These are phyloP conservation scores for Baudoinia panamericana DNA, from an alignment of 495 filamentous ascomycete genomes.

Conservation along the genomic window DNA sequence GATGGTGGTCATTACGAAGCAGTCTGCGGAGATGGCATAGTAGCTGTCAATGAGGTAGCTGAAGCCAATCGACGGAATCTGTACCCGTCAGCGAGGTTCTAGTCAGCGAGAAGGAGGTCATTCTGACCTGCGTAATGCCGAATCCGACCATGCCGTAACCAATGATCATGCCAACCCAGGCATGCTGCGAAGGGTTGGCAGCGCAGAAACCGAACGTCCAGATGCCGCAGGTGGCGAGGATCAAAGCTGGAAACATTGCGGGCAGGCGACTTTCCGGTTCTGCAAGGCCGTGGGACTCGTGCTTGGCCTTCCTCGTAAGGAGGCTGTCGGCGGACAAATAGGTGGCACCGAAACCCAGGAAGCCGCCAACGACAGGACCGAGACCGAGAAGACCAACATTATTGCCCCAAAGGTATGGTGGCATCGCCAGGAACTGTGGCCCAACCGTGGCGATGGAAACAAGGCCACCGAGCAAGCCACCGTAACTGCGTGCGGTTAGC, in stretches of 20 bases:
- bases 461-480: slow-evolving; percentile 23
- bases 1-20: slow-evolving; percentile 24
- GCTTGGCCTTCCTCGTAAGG: slow-evolving; percentile 16
- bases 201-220: slow-evolving; percentile 24
- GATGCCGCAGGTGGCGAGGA: slow-evolving; percentile 22
- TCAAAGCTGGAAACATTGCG: slow-evolving; percentile 20
- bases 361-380: slow-evolving; percentile 20
- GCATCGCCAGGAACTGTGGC: slow-evolving; percentile 20
- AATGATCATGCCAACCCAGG: slow-evolving; percentile 23
- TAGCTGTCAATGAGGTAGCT: slow-evolving; percentile 28
- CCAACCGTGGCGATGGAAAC: slow-evolving; percentile 23
- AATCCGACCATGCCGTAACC: slow-evolving; percentile 23
- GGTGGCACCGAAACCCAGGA: slow-evolving; percentile 18
- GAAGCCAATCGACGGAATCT: slow-evolving; percentile 26
- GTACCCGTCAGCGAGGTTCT: too few relatives aligned
- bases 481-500: too few relatives aligned
- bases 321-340: slow-evolving; percentile 21
- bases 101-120: too few relatives aligned
- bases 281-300: slow-evolving; percentile 20
- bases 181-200: slow-evolving; percentile 16
- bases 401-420: slow-evolving; percentile 25
- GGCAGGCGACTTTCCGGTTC: slow-evolving; percentile 24
- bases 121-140: slow-evolving; percentile 25
- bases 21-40: slow-evolving; percentile 23
- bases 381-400: slow-evolving; percentile 21